phyloP scores from a whole-genome alignment of 164 flowering plant genomes.

The Saururus chinensis region DNA sequence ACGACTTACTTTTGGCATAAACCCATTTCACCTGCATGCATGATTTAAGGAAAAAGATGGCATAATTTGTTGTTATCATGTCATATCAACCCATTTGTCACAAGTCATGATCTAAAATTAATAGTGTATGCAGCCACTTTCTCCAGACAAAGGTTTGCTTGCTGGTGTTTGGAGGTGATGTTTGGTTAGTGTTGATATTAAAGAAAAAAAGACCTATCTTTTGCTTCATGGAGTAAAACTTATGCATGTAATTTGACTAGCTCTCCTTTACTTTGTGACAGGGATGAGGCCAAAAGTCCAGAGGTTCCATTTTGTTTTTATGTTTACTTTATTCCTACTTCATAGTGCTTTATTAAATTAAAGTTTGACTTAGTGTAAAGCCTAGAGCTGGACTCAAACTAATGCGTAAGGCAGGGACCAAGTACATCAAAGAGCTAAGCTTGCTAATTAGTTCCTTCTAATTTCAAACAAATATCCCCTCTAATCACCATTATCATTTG shows the following conservation, averaged over 20 bases:
- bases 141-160: not conserved
- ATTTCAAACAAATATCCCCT: too few relatives aligned
- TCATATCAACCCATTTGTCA: not conserved
- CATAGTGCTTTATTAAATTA: too few relatives aligned
- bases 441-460: too few relatives aligned
- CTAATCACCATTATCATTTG: too few relatives aligned
- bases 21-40: not conserved
- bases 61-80: not conserved
- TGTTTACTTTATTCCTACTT: too few relatives aligned
- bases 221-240: not conserved
- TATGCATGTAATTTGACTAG: not conserved
- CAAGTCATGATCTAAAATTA: not conserved
- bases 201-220: not conserved
- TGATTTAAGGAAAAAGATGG: not conserved
- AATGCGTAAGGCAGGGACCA: too few relatives aligned
- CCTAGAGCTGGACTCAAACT: too few relatives aligned
- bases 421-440: too few relatives aligned
- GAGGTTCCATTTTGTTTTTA: too few relatives aligned
- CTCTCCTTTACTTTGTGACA: not conserved
- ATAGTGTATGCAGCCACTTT: not conserved
- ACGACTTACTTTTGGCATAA: not conserved
- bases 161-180: conserved; percentile 2
- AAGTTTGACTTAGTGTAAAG: too few relatives aligned
- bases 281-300: too few relatives aligned
- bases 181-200: conserved; percentile 8